Conservation (phyloP, 352 stramenopile genomes). For the Phytophthora idaei region DNA sequence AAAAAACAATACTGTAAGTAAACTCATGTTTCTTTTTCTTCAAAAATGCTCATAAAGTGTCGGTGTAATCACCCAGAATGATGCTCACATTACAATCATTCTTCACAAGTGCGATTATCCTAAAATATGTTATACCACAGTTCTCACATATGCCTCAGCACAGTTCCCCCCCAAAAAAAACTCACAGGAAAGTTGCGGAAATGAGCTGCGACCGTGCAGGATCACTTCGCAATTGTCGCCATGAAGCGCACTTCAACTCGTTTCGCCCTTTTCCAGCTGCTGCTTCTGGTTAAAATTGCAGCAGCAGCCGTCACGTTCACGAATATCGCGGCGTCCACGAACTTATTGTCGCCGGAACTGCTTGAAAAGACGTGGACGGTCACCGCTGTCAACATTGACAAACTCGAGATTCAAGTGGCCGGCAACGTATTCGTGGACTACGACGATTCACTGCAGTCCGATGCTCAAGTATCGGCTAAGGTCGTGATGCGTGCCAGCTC, state of each 20-base stretch:
- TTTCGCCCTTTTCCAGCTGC: not conserved
- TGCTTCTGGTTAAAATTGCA: slow-evolving; percentile 5
- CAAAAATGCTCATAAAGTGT: slow-evolving; percentile 2
- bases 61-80: slow-evolving; percentile 9
- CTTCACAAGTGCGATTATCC: not conserved
- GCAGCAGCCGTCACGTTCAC: slow-evolving; percentile 16
- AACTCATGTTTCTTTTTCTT: not conserved
- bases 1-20: no score
- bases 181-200: not conserved
- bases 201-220: not conserved
- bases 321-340: slow-evolving; percentile 6
- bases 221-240: slow-evolving; percentile 12
- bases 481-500: slow-evolving; percentile 38
- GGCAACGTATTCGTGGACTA: slow-evolving; percentile 53
- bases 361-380: slow-evolving; percentile 47
- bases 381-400: slow-evolving; percentile 21
- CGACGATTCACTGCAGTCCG: slow-evolving; percentile 27
- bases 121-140: not conserved
- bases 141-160: not conserved
- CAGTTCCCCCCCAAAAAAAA: not conserved
- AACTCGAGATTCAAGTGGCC: slow-evolving; percentile 34
- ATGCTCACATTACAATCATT: slow-evolving; percentile 8
- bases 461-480: slow-evolving; percentile 27
- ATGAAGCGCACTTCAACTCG: slow-evolving; percentile 12
- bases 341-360: slow-evolving; percentile 7